Conservation (phyloP, 352 stramenopile genomes). For the Phytophthora europaea region DNA sequence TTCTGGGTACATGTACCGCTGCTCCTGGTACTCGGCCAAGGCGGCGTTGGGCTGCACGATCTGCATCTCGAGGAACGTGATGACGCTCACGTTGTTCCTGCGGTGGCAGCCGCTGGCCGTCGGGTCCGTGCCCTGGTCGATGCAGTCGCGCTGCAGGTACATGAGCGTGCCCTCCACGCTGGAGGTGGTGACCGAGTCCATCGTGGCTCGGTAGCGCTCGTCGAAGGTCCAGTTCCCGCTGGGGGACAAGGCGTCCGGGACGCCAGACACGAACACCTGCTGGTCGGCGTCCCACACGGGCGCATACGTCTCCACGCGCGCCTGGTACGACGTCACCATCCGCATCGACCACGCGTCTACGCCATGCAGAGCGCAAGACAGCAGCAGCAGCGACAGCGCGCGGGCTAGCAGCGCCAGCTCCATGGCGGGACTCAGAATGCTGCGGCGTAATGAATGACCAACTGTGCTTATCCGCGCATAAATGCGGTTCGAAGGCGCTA, state of each 20-base stretch:
- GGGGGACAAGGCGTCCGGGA: conserved; percentile 18
- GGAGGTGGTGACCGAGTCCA: conserved; percentile 79
- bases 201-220: conserved; percentile 52
- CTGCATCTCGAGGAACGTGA: conserved; percentile 74
- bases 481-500: not conserved
- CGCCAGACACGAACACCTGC: conserved; percentile 57
- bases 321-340: conserved; percentile 63
- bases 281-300: conserved; percentile 61
- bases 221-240: conserved; percentile 39
- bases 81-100: conserved; percentile 67
- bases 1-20: conserved; percentile 72
- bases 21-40: conserved; percentile 69
- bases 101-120: conserved; percentile 45
- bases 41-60: conserved; percentile 67
- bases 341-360: conserved; percentile 54
- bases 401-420: not conserved
- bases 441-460: conserved; percentile 1
- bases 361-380: not conserved
- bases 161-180: conserved; percentile 76
- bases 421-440: conserved; percentile 5
- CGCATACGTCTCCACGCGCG: conserved; percentile 61
- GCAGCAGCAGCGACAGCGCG: not conserved
- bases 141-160: conserved; percentile 80
- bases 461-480: conserved; percentile 12
- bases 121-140: conserved; percentile 57